Base-by-base conservation (phyloP, 495 filamentous ascomycete genomes). In the Penicillium subrubescens region DNA sequence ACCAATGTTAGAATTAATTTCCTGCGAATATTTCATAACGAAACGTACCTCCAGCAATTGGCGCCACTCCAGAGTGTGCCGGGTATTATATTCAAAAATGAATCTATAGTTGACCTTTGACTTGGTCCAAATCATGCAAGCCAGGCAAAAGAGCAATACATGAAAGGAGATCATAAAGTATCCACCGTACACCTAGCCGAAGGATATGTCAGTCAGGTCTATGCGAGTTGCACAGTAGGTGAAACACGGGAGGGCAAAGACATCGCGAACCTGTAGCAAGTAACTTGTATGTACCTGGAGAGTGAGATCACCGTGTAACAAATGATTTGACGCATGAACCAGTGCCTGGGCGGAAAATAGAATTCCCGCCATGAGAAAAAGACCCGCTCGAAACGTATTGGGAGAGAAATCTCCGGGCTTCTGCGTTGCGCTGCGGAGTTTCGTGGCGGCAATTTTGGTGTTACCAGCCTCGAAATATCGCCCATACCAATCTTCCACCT, bases 41-140 rank as follows among this genome's bases (percentile, higher is more conserved):
- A 48, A 21, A 48, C 71, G 58, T 77, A 88, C 86, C 78, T 93
- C 91, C n/a, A 88, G 81, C 44, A 97, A 81, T 71, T 97, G 89
- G 71, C 90, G 88, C 91, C 94, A 97, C 71, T 97, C 90, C 41
- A 98, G 77, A 52, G 88, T 85, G 77, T 95, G 86, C 67, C 93
- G 84, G 50, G 88, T 87, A 79, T 97, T 93, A 70, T 95, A 96
- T 75, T 99, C 95, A 72, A 99, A 98, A 69, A 98, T 90, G 77
- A 99, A 99, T 34, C 87, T 84, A 75, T 97, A 97, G 71, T 99
- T 99, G 71, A 99, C 92, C 75, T 92, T 94, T 64, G 89, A 86
- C 46, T 77, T 79, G 4, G 88, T 86, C 92, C 93, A 98, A 53
- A 96, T 78, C 59, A 88, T 84, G 71, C 92, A 94, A 68, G 90